These are phyloP conservation scores for Yarrowia keelungensis DNA, from an alignment of 805 yeast genomes.

Conservation along the genomic window DNA sequence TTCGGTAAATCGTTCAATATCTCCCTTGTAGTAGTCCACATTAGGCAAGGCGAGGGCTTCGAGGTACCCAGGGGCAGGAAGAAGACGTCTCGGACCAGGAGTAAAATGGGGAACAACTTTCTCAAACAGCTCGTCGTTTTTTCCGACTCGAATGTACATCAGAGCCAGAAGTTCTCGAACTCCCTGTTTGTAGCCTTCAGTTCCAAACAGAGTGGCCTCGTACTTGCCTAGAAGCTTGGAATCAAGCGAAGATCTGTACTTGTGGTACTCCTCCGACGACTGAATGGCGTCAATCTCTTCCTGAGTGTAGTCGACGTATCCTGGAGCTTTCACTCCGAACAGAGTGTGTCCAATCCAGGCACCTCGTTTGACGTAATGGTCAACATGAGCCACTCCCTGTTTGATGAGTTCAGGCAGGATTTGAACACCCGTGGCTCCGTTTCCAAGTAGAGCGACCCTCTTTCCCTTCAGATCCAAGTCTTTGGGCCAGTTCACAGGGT, in stretches of 20 bases:
- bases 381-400: conserved; percentile 40
- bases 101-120: conserved; percentile 42
- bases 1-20: conserved; percentile 41
- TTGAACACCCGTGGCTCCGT: conserved; percentile 50
- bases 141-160: conserved; percentile 39
- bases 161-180: conserved; percentile 37
- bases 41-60: conserved; percentile 41
- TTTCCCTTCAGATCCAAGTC: conserved; percentile 45
- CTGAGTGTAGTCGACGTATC: conserved; percentile 40
- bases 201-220: conserved; percentile 32
- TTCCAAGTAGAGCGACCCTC: conserved; percentile 49
- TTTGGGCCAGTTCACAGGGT: conserved; percentile 49
- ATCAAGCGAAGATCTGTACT: conserved; percentile 45
- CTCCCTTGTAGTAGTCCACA: conserved; percentile 40
- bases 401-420: conserved; percentile 44
- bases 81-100: conserved; percentile 41
- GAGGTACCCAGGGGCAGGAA: conserved; percentile 41
- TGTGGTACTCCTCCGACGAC: conserved; percentile 41
- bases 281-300: conserved; percentile 40
- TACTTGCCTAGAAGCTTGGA: conserved; percentile 21
- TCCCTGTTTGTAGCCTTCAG: conserved; percentile 18
- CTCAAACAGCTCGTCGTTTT: conserved; percentile 40
- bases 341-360: conserved; percentile 38
- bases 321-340: conserved; percentile 42
- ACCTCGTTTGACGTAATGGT: conserved; percentile 23